Evolutionary conservation across 306 rosid genomes (phyloP).

Genomic region (Cyclanthera cordifolia): DNA sequence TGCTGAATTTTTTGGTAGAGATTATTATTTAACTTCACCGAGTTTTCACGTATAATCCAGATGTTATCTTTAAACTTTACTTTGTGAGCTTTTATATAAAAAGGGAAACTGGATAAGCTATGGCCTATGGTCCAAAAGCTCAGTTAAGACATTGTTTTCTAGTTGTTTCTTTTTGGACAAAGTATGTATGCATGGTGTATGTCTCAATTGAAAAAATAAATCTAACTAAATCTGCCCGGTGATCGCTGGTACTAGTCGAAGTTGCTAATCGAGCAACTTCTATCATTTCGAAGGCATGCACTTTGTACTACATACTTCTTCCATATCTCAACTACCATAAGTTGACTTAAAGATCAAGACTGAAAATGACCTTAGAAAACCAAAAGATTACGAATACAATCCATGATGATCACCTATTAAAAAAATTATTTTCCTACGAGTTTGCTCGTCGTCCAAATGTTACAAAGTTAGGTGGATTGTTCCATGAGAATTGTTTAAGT

Average conservation of each 20-base stretch:
- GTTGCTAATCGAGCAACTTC: not conserved
- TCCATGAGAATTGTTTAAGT: too few relatives aligned
- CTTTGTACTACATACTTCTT: too few relatives aligned
- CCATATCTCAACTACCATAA: too few relatives aligned
- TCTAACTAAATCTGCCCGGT: not conserved
- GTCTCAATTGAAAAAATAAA: not conserved
- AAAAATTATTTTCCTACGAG: too few relatives aligned
- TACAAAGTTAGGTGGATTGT: too few relatives aligned
- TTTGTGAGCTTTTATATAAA: slow-evolving; percentile 1
- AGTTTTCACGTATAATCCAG: not conserved
- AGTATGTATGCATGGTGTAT: not conserved
- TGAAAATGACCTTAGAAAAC: too few relatives aligned
- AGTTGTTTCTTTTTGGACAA: not conserved
- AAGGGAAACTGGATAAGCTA: not conserved
- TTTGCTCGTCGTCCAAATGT: too few relatives aligned
- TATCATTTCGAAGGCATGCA: too few relatives aligned
- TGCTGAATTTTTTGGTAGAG: not conserved
- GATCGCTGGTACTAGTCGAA: not conserved
- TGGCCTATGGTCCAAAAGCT: not conserved
- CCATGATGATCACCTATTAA: too few relatives aligned
- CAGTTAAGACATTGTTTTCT: not conserved
- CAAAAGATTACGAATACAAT: too few relatives aligned
- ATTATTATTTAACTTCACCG: not conserved
- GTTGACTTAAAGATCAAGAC: too few relatives aligned
- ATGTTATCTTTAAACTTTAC: not conserved